Conservation (phyloP, 1,284 basidiomycete species). For the Moesziomyces antarcticus region DNA sequence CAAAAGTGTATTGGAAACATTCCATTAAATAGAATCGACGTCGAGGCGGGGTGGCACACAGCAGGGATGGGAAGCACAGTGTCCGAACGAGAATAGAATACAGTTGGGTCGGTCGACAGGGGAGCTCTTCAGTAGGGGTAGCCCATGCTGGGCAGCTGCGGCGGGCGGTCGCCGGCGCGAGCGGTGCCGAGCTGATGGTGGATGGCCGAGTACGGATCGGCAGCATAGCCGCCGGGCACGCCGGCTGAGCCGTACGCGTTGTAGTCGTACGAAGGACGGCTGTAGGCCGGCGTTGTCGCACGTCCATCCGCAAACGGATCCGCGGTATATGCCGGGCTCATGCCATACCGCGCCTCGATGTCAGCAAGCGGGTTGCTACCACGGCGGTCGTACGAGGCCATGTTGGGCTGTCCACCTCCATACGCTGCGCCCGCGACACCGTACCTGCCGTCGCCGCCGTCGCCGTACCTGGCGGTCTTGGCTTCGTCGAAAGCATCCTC, state of each 20-base stretch:
- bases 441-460: constrained; percentile 35
- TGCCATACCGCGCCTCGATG: constrained; percentile 54
- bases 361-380: constrained; percentile 48
- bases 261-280: constrained; percentile 49
- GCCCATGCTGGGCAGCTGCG: constrained; percentile 44
- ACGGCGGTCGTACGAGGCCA: constrained; percentile 38
- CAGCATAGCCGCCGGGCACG: constrained; percentile 19
- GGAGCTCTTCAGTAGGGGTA: constrained; percentile 19
- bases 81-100: not conserved
- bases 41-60: not conserved
- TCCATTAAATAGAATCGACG: not conserved
- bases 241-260: constrained; percentile 23
- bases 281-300: constrained; percentile 20
- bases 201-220: constrained; percentile 50
- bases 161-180: constrained; percentile 19
- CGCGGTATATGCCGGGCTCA: constrained; percentile 21
- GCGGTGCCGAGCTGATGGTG: constrained; percentile 39
- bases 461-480: constrained; percentile 41
- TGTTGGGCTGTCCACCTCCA: constrained; percentile 5
- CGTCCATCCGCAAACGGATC: constrained; percentile 40
- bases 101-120: not conserved
- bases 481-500: constrained; percentile 36
- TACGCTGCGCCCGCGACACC: constrained; percentile 6
- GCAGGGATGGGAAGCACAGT: not conserved
- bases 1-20: not conserved